Evolutionary conservation across 2,329 filamentous ascomycete species (phyloP).

Genomic region (Fonsecaea pugnacius): DNA sequence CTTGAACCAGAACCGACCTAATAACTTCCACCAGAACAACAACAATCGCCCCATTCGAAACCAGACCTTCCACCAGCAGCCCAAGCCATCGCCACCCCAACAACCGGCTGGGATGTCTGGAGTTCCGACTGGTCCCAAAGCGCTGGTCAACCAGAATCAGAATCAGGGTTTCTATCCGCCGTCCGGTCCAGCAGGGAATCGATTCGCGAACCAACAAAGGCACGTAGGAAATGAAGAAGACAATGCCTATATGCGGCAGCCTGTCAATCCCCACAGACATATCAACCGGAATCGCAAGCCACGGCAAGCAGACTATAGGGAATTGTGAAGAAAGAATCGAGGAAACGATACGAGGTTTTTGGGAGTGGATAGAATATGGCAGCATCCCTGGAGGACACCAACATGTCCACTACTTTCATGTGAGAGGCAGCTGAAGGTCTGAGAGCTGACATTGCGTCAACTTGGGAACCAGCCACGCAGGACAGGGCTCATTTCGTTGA

Average conservation of each 20-base stretch:
- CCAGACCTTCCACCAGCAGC: constrained; percentile 24
- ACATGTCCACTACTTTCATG: not conserved
- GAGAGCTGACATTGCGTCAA: not conserved
- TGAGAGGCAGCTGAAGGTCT: not conserved
- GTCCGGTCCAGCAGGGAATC: constrained; percentile 37
- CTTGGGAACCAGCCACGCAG: not conserved
- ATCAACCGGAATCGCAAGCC: constrained; percentile 75
- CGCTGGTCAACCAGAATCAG: constrained; percentile 25
- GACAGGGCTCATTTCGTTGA: not conserved
- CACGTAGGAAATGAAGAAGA: constrained; percentile 71
- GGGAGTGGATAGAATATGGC: not conserved
- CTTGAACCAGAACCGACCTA: constrained; percentile 41
- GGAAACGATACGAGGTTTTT: not conserved
- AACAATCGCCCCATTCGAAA: constrained; percentile 25
- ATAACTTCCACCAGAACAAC: constrained; percentile 39
- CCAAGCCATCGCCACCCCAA: constrained; percentile 37
- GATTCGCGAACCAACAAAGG: constrained; percentile 64
- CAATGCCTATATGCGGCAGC: constrained; percentile 92
- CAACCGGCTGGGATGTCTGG: constrained; percentile 38
- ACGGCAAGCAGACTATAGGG: constrained; percentile 87
- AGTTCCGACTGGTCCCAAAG: constrained; percentile 37
- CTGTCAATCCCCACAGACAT: constrained; percentile 90
- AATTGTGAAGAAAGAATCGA: constrained; percentile 54
- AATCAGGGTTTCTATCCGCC: constrained; percentile 31
- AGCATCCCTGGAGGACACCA: not conserved